Conservation (phyloP, 805 yeast genomes). For the Wickerhamiella australiensis region DNA sequence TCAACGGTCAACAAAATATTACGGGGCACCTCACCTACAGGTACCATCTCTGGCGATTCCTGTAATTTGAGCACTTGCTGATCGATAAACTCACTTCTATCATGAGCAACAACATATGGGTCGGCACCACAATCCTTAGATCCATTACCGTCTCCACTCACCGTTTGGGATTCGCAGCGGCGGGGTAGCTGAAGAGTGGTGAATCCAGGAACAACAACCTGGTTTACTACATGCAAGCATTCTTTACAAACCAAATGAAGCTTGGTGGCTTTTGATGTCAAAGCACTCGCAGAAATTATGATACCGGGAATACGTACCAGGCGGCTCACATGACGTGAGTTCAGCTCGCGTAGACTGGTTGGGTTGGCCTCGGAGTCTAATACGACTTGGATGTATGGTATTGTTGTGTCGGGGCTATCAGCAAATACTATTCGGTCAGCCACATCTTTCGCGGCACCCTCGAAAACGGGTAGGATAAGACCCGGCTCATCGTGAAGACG, state of each 20-base stretch:
- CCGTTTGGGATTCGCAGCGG: constrained; percentile 48
- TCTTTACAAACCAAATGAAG: constrained; percentile 76
- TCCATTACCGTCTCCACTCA: constrained; percentile 28
- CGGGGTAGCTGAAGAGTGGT: constrained; percentile 60
- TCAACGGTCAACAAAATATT: constrained; percentile 80
- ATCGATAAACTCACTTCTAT: constrained; percentile 83
- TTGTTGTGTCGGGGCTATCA: constrained; percentile 21
- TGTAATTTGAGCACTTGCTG: constrained; percentile 90
- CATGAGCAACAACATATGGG: constrained; percentile 89
- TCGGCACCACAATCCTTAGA: constrained; percentile 68
- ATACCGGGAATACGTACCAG: constrained; percentile 89
- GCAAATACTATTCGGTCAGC: constrained; percentile 50
- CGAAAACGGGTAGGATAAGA: constrained; percentile 77
- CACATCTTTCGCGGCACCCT: constrained; percentile 44
- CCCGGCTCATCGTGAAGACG: constrained; percentile 74
- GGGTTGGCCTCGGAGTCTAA: constrained; percentile 60
- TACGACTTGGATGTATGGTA: constrained; percentile 78
- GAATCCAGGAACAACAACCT: constrained; percentile 54
- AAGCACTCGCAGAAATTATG: constrained; percentile 78
- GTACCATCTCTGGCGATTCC: constrained; percentile 97
- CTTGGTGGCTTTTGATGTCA: constrained; percentile 74
- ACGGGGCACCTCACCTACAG: constrained; percentile 98
- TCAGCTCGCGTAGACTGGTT: constrained; percentile 66
- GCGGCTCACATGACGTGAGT: constrained; percentile 77
- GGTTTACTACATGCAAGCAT: constrained; percentile 67